Evolutionary conservation across 306 rosid species (phyloP), one percentile per base, ranked within the genome.

Genomic region (Glycine soja): DNA sequence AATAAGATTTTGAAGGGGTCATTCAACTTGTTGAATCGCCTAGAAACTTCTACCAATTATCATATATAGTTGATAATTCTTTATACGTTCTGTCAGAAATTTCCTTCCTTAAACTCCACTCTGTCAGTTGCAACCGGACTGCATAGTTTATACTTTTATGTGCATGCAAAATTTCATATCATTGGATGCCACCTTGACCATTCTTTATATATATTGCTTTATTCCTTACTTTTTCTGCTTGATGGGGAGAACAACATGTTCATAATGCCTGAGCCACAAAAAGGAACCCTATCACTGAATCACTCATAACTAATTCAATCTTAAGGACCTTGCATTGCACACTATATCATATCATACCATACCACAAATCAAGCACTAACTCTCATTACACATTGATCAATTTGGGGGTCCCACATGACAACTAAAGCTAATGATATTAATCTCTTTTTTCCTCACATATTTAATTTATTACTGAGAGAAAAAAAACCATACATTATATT

Each of bases 371-470:
- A 79, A 58, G 84, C 67, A 80, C 74, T 61, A 47, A 12, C 36
- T 59, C 45, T 70, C 36, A 75, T 50, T 16, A 63, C 19, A 51
- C 74, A 75, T 71, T 71, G 53, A 71, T 86, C 7, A 62, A 75
- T 42, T 74, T 47, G 53, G 54, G 79, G 79, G 62, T 24, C 79
- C 86, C 82, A 59, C 80, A 76, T 32, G 79, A 81, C 69, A 87
- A 24, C 30, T 24, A 24, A 24, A 0, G 30, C 30, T 24, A 1
- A 24, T 24, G 30, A 71, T 65, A 77, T 61, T 83, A 80, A 65
- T 63, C 51, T 61, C 36, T 42, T 34, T 54, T 80, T 38, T 45
- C 62, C 36, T 48, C 76, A 57, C 70, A 65, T 19, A 36, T 59
- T 53, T 52, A 38, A 38, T 38, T 38, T 38, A 38, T 38, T 51